Base-by-base conservation (phyloP, 768 basidiomycete genomes). In the Candolleomyces eurysporus region DNA sequence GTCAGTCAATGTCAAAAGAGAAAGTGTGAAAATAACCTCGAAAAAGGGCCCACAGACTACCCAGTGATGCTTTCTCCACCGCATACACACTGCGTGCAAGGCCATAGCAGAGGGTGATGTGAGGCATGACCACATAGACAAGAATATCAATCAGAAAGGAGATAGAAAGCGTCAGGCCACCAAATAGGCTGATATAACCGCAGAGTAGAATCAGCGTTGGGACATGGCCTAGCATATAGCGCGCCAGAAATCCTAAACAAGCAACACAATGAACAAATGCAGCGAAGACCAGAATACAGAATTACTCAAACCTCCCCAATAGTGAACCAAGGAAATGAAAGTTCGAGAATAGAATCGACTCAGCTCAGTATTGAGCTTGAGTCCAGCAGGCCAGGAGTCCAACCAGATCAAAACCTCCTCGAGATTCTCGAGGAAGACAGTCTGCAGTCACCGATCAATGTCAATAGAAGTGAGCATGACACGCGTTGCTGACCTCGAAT, bases 321-420 rank as follows among this genome's bases (percentile, higher is more conserved):
- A 66, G 0, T 78, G 79, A 16, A 92, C 82, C 14, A 92, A 63
- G 26, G 81, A 81, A 3, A 88, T 77, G 54, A 97, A 88, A 0
- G 83, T 80, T 61, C 86, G 81, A n/a, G 88, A 85, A 67, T 93
- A 90, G 70, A 97, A 90, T 26, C 80, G 78, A 66, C 93, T 92
- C n/a, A 99, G 82, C 66, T 98, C 92, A 0, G 93, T 92, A 68
- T 98, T 98, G 57, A 99, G 86, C 73, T 99, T 99, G 45, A 99
- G 76, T 0, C 97, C 96, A 1, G 89, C 94, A 0, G 96, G 96
- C 96, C 96, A 98, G 62, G 90, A 86, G 71, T 97, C 91, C 13
- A 99, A 80, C 96, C 95, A 98, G 1, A 79, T 66, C 2, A 98
- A 78, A 0, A 82, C 78, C 16, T 76, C 74, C 48, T 83, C 81